These are phyloP conservation scores for Boletellus sp. DNA, from an alignment of 768 basidiomycete genomes.

Conservation along the genomic window DNA sequence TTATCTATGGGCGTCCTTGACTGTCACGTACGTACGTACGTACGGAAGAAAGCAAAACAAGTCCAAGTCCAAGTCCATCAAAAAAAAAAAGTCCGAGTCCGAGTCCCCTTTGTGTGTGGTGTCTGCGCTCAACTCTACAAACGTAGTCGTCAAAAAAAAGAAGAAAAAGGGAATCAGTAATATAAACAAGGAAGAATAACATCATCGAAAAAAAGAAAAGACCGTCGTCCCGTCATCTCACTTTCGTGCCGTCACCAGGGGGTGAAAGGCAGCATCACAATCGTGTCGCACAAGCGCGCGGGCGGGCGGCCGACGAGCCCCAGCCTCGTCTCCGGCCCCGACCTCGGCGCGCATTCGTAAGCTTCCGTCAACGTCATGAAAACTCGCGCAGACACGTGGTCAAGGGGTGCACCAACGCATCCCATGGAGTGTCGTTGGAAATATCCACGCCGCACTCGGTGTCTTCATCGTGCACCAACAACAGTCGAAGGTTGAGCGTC, in stretches of 20 bases:
- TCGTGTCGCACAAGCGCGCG: background rate
- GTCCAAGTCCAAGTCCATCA: no score
- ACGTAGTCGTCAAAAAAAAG: no score
- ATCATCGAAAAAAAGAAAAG: no score
- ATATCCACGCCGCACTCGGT: background rate
- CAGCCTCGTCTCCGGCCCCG: background rate
- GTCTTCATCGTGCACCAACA: background rate
- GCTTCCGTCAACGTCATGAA: background rate
- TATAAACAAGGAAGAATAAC: no score
- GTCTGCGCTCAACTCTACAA: no score
- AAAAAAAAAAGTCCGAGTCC: no score
- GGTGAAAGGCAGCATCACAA: background rate
- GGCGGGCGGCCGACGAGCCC: background rate
- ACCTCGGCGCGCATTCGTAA: background rate
- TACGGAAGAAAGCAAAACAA: no score
- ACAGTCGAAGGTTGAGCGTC: slow-evolving; percentile 5
- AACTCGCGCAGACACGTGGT: background rate
- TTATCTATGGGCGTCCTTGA: no score
- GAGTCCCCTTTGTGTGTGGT: no score
- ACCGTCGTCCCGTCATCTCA: background rate
- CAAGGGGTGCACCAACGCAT: background rate
- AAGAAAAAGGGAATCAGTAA: no score
- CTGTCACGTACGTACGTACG: no score
- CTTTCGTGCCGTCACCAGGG: background rate
- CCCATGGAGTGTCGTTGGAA: slow-evolving; percentile 1